Evolutionary conservation across 2,329 filamentous ascomycete genomes (phyloP).

Genomic region (Incumbomyces delicatus): DNA sequence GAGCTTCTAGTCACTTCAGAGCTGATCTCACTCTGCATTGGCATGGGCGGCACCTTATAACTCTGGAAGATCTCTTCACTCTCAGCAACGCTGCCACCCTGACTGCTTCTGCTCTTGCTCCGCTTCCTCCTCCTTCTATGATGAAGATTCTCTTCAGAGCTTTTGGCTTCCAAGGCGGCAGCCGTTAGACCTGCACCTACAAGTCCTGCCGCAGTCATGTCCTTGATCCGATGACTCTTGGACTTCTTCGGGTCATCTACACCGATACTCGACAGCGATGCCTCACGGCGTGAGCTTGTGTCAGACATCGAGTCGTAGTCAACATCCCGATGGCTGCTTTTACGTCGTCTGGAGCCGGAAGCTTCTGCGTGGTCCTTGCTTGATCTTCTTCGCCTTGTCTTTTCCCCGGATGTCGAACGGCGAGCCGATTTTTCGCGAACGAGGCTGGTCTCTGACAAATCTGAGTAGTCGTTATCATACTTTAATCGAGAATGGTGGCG

Average conservation of each 20-base stretch:
- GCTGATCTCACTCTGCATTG: slow-evolving; percentile 73
- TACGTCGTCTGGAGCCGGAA: slow-evolving; percentile 42
- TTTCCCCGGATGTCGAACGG: slow-evolving; percentile 37
- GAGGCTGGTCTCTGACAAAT: slow-evolving; percentile 46
- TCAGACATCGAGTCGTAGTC: slow-evolving; percentile 40
- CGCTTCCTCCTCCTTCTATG: slow-evolving; percentile 32
- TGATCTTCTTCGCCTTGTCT: slow-evolving; percentile 48
- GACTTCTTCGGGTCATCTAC: slow-evolving; percentile 38
- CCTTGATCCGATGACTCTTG: slow-evolving; percentile 41
- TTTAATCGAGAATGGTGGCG: slow-evolving; percentile 55
- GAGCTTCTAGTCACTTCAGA: slow-evolving; percentile 73
- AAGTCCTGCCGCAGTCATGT: slow-evolving; percentile 46
- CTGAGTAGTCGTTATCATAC: slow-evolving; percentile 52
- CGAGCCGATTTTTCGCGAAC: slow-evolving; percentile 47
- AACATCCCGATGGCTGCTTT: slow-evolving; percentile 45
- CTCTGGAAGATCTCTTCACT: slow-evolving; percentile 39
- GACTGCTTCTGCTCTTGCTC: slow-evolving; percentile 43
- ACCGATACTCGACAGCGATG: slow-evolving; percentile 36
- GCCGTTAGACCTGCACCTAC: slow-evolving; percentile 51
- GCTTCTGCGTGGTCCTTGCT: slow-evolving; percentile 47
- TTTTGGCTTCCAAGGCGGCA: slow-evolving; percentile 54
- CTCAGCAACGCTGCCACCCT: slow-evolving; percentile 44
- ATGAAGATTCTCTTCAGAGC: slow-evolving; percentile 52
- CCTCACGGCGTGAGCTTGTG: slow-evolving; percentile 33
- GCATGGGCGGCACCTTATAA: slow-evolving; percentile 68